Evolutionary conservation across 2,329 filamentous ascomycete species (phyloP), one percentile per base, ranked within the genome.

Genomic region (Xylaria sp.): DNA sequence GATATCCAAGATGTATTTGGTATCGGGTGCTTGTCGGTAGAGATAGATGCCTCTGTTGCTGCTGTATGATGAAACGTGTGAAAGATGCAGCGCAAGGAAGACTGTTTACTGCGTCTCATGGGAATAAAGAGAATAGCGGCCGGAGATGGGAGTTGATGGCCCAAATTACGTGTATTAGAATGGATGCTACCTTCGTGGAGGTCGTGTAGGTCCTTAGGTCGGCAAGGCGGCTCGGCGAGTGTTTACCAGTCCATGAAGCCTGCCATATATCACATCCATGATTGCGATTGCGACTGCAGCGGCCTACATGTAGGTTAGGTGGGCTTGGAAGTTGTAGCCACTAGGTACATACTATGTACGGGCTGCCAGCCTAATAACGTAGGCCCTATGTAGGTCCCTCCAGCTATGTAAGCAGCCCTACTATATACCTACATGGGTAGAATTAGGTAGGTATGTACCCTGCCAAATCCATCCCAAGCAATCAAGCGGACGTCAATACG

Each of bases 1-100:
- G 18, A 49, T 60, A 60, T 60, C 58, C 55, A 59, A 61, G 54
- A 19, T 41, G 50, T 54, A 53, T 42, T 55, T 20, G n/a, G 19
- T 52, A 44, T 54, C 54, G 50, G 18, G 44, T 52, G 58, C 52
- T 56, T 16, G 38, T 52, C 18, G 39, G 34, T 42, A 44, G 52
- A 48, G 52, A 44, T 41, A 26, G 21, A 45, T 18, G 38, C 40
- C 21, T 43, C 24, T 22, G 38, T 37, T 48, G 29, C 37, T 43
- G 20, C 54, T 44, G 37, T 53, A 52, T 21, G 41, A 46, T 47
- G 45, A 54, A 54, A 44, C 41, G 47, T 41, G 51, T 46, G 50
- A 56, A 59, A 60, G 39, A 60, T 57, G 47, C 38, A 44, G 8
- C 43, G 40, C 44, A 48, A 51, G 45, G 34, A 19, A 41, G 20